These are phyloP conservation scores for Chrysoporthe cubensis DNA, from an alignment of 2,329 filamentous ascomycete species.

Conservation along the genomic window DNA sequence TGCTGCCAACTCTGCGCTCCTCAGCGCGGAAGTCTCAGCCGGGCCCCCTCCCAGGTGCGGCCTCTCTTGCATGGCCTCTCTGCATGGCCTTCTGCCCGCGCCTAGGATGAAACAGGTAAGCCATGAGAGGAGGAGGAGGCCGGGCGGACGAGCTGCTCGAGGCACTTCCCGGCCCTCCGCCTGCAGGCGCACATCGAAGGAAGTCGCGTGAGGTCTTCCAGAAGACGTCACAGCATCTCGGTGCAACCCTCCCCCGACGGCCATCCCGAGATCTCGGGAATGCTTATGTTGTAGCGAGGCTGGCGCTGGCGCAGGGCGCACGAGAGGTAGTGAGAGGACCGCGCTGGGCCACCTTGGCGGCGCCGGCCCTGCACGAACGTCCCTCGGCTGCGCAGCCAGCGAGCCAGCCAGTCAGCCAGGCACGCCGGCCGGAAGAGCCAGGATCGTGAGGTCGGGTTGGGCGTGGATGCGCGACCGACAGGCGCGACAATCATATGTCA, in stretches of 20 bases:
- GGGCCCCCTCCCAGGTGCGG: not conserved
- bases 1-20: not conserved
- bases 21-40: conserved; percentile 15
- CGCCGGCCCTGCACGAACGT: not conserved
- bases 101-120: conserved; percentile 8
- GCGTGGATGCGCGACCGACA: too few species aligned
- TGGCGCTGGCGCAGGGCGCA: not conserved
- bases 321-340: not conserved
- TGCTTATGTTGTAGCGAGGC: conserved; percentile 1
- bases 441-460: too few species aligned
- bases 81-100: not conserved
- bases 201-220: not conserved
- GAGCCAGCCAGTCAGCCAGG: not conserved
- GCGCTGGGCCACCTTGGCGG: not conserved
- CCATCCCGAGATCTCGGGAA: conserved; percentile 6
- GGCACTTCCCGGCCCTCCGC: not conserved
- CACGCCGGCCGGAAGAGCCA: too few species aligned
- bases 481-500: not conserved
- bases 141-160: not conserved
- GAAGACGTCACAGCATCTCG: not conserved
- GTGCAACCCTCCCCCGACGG: conserved; percentile 8
- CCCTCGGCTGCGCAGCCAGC: not conserved
- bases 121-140: not conserved
- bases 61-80: conserved; percentile 1
- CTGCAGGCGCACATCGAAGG: not conserved